These are phyloP conservation scores for Pistacia integerrima DNA, from an alignment of 345 rosid genomes.

Conservation along the genomic window DNA sequence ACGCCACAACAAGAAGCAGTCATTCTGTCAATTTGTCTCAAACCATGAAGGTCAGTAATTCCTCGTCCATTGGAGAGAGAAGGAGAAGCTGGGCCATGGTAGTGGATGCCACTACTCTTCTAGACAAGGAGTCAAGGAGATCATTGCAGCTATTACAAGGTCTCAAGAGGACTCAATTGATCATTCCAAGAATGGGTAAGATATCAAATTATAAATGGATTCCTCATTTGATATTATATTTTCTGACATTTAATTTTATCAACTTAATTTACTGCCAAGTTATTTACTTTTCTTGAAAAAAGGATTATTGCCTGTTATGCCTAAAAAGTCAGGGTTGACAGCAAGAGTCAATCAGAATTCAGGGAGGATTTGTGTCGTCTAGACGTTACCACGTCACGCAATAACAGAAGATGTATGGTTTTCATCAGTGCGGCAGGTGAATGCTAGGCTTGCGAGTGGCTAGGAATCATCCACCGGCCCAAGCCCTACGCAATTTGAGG, in stretches of 20 bases:
- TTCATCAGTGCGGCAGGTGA: no score
- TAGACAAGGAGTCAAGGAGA: conserved; percentile 69
- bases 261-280: not conserved
- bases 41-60: conserved; percentile 26
- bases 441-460: no score
- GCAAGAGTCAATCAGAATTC: not conserved
- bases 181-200: conserved; percentile 80
- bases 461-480: no score
- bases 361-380: no score
- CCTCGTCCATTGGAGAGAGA: conserved; percentile 38
- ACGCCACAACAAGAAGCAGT: conserved; percentile 33
- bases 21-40: conserved; percentile 23
- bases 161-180: conserved; percentile 71
- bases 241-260: not conserved
- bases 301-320: not conserved
- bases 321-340: no score
- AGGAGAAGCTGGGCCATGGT: conserved; percentile 75
- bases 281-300: not conserved
- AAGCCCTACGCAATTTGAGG: no score
- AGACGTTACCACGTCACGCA: no score
- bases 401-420: no score
- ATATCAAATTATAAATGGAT: not conserved
- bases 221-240: conserved; percentile 3
- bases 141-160: conserved; percentile 82
- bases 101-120: conserved; percentile 64